Base-by-base conservation (phyloP, 805 yeast genomes). In the Candida vartiovaarae region DNA sequence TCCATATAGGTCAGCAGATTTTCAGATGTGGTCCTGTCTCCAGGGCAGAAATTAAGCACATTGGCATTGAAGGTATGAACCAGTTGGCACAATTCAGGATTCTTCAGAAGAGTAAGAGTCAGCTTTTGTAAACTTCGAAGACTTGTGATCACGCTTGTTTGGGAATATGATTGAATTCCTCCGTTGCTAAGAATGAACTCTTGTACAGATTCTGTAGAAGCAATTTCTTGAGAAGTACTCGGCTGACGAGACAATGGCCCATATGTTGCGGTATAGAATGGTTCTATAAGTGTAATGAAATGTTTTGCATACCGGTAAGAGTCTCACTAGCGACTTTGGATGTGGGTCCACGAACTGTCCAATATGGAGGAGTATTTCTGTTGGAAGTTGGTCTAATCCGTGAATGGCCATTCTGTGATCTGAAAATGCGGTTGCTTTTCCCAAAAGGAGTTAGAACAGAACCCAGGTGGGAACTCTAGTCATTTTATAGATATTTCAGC, bases 181-280 rank as follows among this genome's bases (percentile, higher is more conserved):
- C 38, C 38, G 27, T n/a, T 27, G 31, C 32, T 26, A 11, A 27
- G 11, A 24, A 36, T 26, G 23, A n/a, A 27, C n/a, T 32, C 23
- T 42, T 24, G 29, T 23, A 40, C n/a, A n/a, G 33, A 31, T 25
- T 41, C 38, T 8, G 40, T 23, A 5, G 45, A 38, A 38, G 9
- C 38, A 37, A 2, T 30, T 25, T 2, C 32, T 9, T 11, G 34
- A 23, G 30, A 37, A 42, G 29, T 34, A 34, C 4, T 41, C 43
- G 25, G 46, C 56, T 7, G 50, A 41, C 8, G 49, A 45, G 15
- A 50, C 34, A 20, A 52, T 37, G 8, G 49, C 48, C 24, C 42
- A 44, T 15, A 54, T 54, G 9, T 46, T 38, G 4, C 36, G 27
- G 34, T 50, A 54, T 10, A 54, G 20, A 3, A 36, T 28, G 8